These are phyloP conservation scores for Aspergillus jensenii DNA, from an alignment of 2,329 filamentous ascomycete genomes.

Conservation along the genomic window DNA sequence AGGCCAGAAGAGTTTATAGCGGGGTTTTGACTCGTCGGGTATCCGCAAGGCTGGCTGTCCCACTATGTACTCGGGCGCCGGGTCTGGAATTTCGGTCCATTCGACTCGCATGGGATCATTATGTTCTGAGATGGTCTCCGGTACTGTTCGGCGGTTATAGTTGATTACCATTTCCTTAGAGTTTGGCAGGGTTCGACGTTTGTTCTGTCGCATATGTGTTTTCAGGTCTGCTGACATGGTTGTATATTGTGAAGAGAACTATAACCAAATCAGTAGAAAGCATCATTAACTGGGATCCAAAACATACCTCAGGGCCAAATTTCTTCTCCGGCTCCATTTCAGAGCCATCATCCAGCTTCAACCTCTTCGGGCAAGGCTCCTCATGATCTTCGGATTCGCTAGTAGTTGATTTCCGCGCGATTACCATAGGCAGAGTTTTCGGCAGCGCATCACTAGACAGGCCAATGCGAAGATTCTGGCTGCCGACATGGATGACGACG, in stretches of 20 bases:
- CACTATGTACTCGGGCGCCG: constrained; percentile 75
- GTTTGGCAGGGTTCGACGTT: constrained; percentile 93
- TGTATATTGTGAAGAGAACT: constrained; percentile 67
- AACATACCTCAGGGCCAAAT: constrained; percentile 78
- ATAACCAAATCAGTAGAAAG: not conserved
- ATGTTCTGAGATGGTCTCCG: constrained; percentile 87
- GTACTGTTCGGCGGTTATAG: constrained; percentile 80
- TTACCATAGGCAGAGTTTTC: constrained; percentile 89
- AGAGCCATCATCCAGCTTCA: constrained; percentile 57
- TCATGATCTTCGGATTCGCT: constrained; percentile 82
- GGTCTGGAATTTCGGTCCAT: constrained; percentile 78
- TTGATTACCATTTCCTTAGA: constrained; percentile 94
- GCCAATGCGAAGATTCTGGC: constrained; percentile 91
- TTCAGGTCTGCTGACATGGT: constrained; percentile 86
- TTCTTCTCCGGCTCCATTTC: constrained; percentile 67
- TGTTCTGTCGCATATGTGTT: constrained; percentile 85
- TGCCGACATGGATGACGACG: constrained; percentile 92
- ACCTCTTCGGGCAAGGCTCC: constrained; percentile 70
- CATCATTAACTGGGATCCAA: not conserved
- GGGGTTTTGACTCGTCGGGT: constrained; percentile 82
- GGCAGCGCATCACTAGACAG: constrained; percentile 94
- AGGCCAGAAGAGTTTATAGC: constrained; percentile 92
- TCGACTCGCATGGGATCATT: constrained; percentile 93
- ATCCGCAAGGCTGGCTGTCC: constrained; percentile 81
- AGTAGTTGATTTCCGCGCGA: constrained; percentile 74